Evolutionary conservation across 2,329 filamentous ascomycete genomes (phyloP).

Genomic region (Aspergillus calidoustus): DNA sequence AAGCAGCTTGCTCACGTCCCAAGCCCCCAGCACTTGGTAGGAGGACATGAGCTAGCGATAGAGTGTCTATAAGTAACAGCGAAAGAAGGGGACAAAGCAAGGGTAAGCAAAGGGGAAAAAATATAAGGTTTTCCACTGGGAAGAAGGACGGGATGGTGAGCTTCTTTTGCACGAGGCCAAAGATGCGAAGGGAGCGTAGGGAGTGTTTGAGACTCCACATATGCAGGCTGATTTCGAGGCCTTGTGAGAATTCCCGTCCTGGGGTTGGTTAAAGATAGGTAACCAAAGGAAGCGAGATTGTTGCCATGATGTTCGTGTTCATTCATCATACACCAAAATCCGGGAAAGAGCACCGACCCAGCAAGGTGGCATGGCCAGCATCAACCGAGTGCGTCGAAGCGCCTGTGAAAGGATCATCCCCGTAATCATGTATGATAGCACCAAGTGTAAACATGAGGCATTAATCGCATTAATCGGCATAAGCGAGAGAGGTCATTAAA

Average conservation of each 20-base stretch:
- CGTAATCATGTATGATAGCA: conserved; percentile 18
- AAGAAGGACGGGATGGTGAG: neutral
- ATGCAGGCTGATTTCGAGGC: neutral
- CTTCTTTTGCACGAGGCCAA: conserved; percentile 13
- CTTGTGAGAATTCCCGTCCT: neutral
- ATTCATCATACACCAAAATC: conserved; percentile 23
- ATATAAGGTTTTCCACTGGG: conserved; percentile 5
- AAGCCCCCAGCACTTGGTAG: conserved; percentile 31
- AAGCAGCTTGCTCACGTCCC: conserved; percentile 21
- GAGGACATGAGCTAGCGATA: conserved; percentile 20
- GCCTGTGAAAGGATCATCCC: conserved; percentile 18
- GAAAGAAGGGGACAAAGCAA: conserved; percentile 19
- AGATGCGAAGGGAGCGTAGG: neutral
- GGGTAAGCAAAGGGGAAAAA: conserved; percentile 2
- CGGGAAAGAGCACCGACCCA: conserved; percentile 22
- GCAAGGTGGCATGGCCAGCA: conserved; percentile 42
- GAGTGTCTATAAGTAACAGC: conserved; percentile 22
- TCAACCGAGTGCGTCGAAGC: conserved; percentile 32
- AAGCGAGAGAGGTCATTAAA: conserved; percentile 14
- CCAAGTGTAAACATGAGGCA: conserved; percentile 13
- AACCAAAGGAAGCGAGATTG: conserved; percentile 11
- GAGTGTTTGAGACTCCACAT: neutral
- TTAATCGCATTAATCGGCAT: conserved; percentile 17
- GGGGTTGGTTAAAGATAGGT: conserved; percentile 4
- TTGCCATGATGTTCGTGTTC: conserved; percentile 2